Evolutionary conservation across 441 rosid species (phyloP).

Genomic region (Populus trichocarpa): DNA sequence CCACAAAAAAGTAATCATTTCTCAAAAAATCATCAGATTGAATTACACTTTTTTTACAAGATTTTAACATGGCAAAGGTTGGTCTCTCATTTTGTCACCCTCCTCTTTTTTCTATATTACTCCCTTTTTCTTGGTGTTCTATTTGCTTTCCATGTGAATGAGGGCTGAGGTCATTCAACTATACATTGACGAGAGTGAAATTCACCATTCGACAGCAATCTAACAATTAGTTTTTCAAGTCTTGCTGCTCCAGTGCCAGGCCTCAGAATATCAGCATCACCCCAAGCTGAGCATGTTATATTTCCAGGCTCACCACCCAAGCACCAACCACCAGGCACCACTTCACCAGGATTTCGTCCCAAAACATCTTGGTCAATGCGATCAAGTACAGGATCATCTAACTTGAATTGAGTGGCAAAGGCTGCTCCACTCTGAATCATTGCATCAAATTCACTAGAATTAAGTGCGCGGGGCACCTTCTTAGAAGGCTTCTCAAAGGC

Average conservation of each 20-base stretch:
- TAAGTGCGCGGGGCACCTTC: conserved; percentile 36
- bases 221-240: conserved; percentile 64
- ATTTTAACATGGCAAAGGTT: background rate
- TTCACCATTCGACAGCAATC: conserved; percentile 46
- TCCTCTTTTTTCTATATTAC: background rate
- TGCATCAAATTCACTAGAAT: conserved; percentile 54
- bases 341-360: conserved; percentile 45
- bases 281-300: conserved; percentile 70
- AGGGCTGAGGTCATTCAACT: conserved; percentile 35
- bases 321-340: conserved; percentile 96
- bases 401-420: conserved; percentile 57
- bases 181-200: conserved; percentile 60
- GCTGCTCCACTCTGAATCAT: conserved; percentile 80
- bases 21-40: background rate
- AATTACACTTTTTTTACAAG: conserved; percentile 7
- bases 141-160: background rate
- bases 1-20: background rate
- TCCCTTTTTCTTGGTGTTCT: background rate
- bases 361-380: conserved; percentile 70
- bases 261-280: conserved; percentile 74
- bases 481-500: conserved; percentile 41
- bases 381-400: conserved; percentile 59
- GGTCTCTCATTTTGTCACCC: background rate
- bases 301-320: conserved; percentile 62
- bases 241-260: conserved; percentile 80